These are phyloP conservation scores for Drechslerella stenobrocha DNA, from an alignment of 2,329 filamentous ascomycete genomes.

Conservation along the genomic window DNA sequence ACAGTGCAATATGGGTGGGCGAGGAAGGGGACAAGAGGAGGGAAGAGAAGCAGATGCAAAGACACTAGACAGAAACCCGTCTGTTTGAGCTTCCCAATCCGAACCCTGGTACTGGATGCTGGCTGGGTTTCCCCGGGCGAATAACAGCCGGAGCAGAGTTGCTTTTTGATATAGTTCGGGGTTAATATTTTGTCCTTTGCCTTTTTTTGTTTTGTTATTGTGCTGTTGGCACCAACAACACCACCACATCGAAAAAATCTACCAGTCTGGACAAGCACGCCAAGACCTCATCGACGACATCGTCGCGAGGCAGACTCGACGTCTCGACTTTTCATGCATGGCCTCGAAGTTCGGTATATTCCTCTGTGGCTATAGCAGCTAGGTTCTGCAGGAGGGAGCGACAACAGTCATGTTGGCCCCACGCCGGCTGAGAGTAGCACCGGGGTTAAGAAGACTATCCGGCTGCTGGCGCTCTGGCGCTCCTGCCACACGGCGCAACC, in stretches of 20 bases:
- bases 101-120: background rate
- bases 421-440: constrained; percentile 19
- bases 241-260: background rate
- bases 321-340: background rate
- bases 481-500: constrained; percentile 13
- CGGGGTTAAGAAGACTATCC: constrained; percentile 10
- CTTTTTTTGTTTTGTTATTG: background rate
- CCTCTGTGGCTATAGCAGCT: background rate
- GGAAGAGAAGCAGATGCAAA: background rate
- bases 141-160: background rate
- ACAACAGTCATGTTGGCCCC: constrained; percentile 17
- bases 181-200: constrained; percentile 2
- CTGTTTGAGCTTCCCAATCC: constrained; percentile 3
- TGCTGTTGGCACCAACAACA: background rate
- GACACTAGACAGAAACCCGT: background rate
- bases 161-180: constrained; percentile 1
- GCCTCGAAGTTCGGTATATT: background rate
- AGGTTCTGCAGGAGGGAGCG: background rate
- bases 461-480: constrained; percentile 1
- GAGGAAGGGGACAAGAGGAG: background rate
- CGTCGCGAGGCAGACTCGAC: background rate
- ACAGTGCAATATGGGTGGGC: background rate
- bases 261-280: constrained; percentile 3
- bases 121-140: constrained; percentile 1
- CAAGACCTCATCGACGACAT: constrained; percentile 21